Conservation (phyloP, 1,284 basidiomycete genomes). For the Thelephora terrestris region DNA sequence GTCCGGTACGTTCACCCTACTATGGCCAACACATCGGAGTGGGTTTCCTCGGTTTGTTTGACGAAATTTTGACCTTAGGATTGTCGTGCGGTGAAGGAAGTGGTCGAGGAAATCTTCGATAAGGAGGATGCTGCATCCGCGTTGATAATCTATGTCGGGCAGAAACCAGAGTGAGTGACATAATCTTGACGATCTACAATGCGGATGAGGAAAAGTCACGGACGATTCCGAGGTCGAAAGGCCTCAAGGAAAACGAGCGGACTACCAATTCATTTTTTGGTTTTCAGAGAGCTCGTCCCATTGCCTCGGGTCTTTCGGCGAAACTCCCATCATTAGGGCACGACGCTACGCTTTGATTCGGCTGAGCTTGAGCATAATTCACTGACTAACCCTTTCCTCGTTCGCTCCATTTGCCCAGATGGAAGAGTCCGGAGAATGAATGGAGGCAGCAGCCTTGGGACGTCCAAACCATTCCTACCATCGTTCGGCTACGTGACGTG, state of each 20-base stretch:
- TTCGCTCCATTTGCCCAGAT: slow-evolving; percentile 31
- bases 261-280: no score
- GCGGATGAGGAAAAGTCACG: background rate
- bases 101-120: slow-evolving; percentile 49
- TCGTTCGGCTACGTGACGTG: slow-evolving; percentile 60
- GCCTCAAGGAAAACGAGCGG: no score
- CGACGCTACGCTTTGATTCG: background rate
- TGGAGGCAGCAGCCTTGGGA: slow-evolving; percentile 62
- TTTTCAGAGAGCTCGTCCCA: no score
- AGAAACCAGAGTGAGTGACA: slow-evolving; percentile 49
- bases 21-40: background rate
- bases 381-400: no score
- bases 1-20: slow-evolving; percentile 38
- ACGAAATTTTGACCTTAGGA: slow-evolving; percentile 37
- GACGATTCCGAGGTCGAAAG: no score
- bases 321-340: no score
- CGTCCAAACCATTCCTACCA: slow-evolving; percentile 59
- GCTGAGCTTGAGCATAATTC: background rate
- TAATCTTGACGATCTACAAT: background rate
- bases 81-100: slow-evolving; percentile 54
- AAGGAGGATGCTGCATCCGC: slow-evolving; percentile 44
- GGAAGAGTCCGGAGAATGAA: slow-evolving; percentile 52
- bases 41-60: background rate
- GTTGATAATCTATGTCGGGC: slow-evolving; percentile 67
- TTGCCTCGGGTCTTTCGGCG: no score